phyloP scores from a whole-genome alignment of 2,329 filamentous ascomycete species.

The Fusarium torulosum region DNA sequence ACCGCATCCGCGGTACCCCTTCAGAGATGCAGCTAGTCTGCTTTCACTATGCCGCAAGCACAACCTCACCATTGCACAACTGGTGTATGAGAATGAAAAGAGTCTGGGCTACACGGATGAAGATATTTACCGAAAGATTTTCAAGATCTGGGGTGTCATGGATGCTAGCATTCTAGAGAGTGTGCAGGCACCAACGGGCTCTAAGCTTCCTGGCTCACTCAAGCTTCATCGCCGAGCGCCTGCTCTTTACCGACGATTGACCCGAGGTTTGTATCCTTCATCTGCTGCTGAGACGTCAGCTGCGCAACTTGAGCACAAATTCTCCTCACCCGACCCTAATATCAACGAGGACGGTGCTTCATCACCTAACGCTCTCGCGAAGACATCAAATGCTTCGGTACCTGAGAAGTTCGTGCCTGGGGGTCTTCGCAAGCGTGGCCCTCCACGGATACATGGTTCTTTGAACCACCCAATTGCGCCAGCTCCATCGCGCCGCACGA shows the following conservation, averaged over 20 bases:
- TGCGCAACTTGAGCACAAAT: constrained; percentile 29
- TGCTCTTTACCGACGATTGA: constrained; percentile 59
- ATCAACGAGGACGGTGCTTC: constrained; percentile 18
- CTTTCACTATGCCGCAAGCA: constrained; percentile 62
- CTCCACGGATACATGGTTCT: constrained; percentile 60
- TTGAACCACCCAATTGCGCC: constrained; percentile 61
- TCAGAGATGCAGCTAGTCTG: constrained; percentile 61
- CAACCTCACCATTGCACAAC: constrained; percentile 64
- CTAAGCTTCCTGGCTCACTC: constrained; percentile 60
- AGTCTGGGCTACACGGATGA: constrained; percentile 64
- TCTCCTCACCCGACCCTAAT: constrained; percentile 11
- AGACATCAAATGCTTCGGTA: constrained; percentile 1
- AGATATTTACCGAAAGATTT: constrained; percentile 61
- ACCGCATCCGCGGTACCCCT: constrained; percentile 60
- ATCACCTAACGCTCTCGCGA: constrained; percentile 13
- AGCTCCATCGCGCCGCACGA: constrained; percentile 60
- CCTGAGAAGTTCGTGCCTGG: constrained; percentile 14
- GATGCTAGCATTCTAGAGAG: constrained; percentile 64
- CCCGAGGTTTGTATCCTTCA: constrained; percentile 60
- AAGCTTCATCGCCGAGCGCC: constrained; percentile 62
- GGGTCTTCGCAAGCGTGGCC: constrained; percentile 45
- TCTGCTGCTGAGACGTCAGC: constrained; percentile 24
- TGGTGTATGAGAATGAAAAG: constrained; percentile 66
- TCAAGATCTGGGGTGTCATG: constrained; percentile 65
- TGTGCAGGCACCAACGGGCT: constrained; percentile 59